Evolutionary conservation across 768 basidiomycete genomes (phyloP), one percentile per base, ranked within the genome.

Genomic region (Termitomyces sp.): DNA sequence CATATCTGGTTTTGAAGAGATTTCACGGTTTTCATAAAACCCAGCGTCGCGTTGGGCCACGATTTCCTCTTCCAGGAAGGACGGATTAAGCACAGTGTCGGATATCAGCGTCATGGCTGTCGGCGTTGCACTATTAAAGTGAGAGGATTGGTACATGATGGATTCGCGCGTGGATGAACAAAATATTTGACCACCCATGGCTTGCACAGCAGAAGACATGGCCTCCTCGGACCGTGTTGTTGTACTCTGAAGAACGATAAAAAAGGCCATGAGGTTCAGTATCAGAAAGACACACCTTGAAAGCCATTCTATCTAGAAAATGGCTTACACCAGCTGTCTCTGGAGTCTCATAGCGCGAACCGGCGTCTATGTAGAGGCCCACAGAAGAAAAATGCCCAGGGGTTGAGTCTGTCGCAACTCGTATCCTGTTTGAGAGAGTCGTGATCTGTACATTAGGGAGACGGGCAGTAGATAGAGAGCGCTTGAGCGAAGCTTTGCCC

Each of bases 121-220:
- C 1, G 90, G 84, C 2, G 94, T 91, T 38, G 84, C 85, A 57
- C 84, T 76, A 60, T 93, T 85, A 65, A 94, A 95, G 68, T 96
- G 89, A 36, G 94, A 92, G 11, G 96, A 96, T 71, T 98, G 97
- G 68, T 98, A 99, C 89, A 97, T 92, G 66, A 98, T 94, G 20
- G 92, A 83, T 69, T 99, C 97, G 43, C 97, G 80, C 2, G 93
- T 88, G 16, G 93, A 91, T 16, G 93, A 87, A 65, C 90, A 94
- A 70, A 89, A 78, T 55, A 98, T 94, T 73, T 96, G 93, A 15
- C 94, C 93, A 38, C 96, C 95, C 32, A 96, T 79, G 3, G 79
- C 78, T 66, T 93, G 86, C 64, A 96, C 88, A 36, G 88, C 87
- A 3, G 75, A 74, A 4, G 86, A 81, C 88, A 98, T 95, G 59